These are phyloP conservation scores for Solanum infundibuliforme DNA, from an alignment of 257 asterid species.

Conservation along the genomic window DNA sequence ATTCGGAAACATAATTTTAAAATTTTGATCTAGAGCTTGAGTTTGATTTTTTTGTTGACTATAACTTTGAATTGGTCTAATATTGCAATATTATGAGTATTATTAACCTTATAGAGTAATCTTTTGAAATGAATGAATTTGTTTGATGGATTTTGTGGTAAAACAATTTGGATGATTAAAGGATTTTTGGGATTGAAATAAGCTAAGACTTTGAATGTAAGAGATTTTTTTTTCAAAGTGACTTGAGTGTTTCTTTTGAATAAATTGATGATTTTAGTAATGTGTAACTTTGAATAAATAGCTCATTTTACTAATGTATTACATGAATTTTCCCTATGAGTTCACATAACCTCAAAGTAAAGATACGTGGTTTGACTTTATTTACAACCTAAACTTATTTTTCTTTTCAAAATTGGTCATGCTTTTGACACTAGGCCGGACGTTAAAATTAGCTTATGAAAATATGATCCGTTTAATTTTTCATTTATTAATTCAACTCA, in stretches of 20 bases:
- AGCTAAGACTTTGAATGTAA: not conserved
- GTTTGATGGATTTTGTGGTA: no score
- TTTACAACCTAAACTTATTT: not conserved
- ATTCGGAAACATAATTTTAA: not conserved
- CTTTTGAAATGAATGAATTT: no score
- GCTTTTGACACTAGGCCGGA: no score
- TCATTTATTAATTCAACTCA: no score
- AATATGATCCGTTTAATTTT: no score
- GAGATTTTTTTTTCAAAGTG: not conserved
- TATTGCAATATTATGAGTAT: no score
- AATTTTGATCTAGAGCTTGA: no score
- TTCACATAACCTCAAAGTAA: not conserved
- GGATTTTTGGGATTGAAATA: not conserved
- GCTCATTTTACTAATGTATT: not conserved
- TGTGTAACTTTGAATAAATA: not conserved
- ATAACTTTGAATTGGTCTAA: no score
- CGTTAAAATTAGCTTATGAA: no score
- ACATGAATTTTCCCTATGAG: not conserved
- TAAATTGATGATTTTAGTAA: not conserved
- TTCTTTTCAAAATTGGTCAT: not conserved
- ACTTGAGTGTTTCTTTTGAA: not conserved
- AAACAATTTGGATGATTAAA: not conserved
- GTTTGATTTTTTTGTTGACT: no score
- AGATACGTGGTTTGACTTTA: not conserved
- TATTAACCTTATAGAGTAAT: no score